Evolutionary conservation across 2,329 filamentous ascomycete species (phyloP), one percentile per base, ranked within the genome.

Genomic region (Xylariaceae sp.): DNA sequence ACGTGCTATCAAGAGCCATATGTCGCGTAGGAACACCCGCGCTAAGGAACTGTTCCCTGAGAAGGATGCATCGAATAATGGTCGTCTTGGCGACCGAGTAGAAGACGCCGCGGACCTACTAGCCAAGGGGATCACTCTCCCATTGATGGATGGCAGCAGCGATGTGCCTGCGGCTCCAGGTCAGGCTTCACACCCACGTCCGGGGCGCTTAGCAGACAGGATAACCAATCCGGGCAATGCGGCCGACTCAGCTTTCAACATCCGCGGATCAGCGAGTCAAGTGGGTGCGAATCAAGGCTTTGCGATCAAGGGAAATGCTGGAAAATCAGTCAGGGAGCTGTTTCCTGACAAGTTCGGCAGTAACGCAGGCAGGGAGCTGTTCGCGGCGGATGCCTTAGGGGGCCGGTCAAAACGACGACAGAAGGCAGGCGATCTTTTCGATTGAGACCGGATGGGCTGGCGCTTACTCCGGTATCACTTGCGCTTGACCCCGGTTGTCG

Each of bases 361-460:
- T 50, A 87, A 87, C 56, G 64, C 74, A 2, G 79, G 78, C 37
- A 88, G 86, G 62, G 85, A 89, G 57, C 62, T 88, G 13, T 86
- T 89, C 54, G 72, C 74, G 2, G 11, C 22, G 11, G 75, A 80
- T 44, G 79, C 68, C 48, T 56, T 80, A 19, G 74, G 79, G 39
- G 78, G 76, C 2, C 70, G 80, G 47, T 72, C 76, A 12, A 71
- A 72, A 44, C 73, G 70, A 47, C 76, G 86, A 49, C 78, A 83
- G 53, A 81, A 72, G 56, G 86, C 86, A 0, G 83, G 87, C 53
- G 86, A 90, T 64, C 68, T 86, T 49, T 90, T 89, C 59, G 71
- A 74, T 47, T 89, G 62, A 75, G 12, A n/a, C 30, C 8, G 6
- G 22, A 26, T n/a, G n/a, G 22, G 22, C 22, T 26, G 22, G 22